phyloP scores from a whole-genome alignment of 2,329 filamentous ascomycete genomes.

The Gaeumannomyces sp. region DNA sequence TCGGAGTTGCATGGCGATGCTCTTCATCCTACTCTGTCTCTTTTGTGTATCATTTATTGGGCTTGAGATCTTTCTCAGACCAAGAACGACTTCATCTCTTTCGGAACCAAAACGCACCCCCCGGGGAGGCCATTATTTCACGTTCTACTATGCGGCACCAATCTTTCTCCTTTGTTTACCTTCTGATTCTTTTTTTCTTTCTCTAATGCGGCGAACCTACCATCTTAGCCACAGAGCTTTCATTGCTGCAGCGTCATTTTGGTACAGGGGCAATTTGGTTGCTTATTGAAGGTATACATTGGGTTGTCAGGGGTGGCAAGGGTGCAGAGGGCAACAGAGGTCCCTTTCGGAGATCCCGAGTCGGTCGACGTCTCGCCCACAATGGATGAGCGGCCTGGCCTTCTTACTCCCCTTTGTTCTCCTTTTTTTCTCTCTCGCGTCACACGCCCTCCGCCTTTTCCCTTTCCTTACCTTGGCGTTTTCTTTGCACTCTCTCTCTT shows the following conservation, averaged over 20 bases:
- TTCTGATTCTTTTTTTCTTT: neutral
- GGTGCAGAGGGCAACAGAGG: neutral
- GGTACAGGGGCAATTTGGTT: neutral
- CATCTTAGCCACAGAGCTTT: neutral
- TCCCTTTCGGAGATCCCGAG: too few species aligned
- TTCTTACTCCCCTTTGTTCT: neutral
- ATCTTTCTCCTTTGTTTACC: neutral
- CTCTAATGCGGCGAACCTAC: neutral
- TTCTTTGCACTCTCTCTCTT: neutral
- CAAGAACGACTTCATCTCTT: neutral
- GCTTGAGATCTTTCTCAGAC: neutral
- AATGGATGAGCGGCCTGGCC: too few species aligned
- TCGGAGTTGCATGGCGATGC: neutral
- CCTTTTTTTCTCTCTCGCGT: neutral
- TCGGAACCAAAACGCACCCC: neutral
- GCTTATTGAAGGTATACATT: neutral
- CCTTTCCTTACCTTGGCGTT: neutral
- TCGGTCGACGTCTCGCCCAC: too few species aligned
- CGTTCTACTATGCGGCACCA: neutral
- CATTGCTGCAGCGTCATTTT: neutral
- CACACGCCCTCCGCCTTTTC: neutral
- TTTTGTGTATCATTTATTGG: neutral
- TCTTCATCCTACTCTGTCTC: neutral
- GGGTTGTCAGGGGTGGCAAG: neutral
- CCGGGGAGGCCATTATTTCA: neutral